Evolutionary conservation across 768 basidiomycete species (phyloP), one percentile per base, ranked within the genome.

Genomic region (Thelephora aurantiotincta): DNA sequence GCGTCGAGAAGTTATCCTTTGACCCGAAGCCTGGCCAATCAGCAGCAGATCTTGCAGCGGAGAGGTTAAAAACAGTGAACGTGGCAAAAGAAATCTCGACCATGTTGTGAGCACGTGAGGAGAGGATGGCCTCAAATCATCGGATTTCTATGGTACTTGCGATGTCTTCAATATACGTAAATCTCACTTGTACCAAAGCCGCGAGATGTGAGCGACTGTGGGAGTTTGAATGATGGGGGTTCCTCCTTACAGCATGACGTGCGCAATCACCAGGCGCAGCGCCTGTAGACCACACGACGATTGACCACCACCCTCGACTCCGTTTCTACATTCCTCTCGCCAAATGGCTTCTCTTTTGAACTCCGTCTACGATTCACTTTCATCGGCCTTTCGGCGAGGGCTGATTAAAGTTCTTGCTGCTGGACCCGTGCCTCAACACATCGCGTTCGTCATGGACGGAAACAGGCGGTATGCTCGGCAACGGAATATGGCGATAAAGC

Each of bases 391-490:
- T 52, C 26, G 26, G 9, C 26, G 26, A 30, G 26, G 26, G 9
- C 58, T 91, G 20, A 69, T 93, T 42, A 65, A 65, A 50, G 64
- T 91, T 16, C 73, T 99, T 41, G 68, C 82, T 0, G 70, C 83
- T 2, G 93, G 92, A 0, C 93, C 94, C 0, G 72, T 93, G 7
- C 96, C 96, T 0, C 63, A 68, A 37, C 96, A 99, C 67, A 75
- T 98, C 23, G 92, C 86, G 2, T 93, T 99, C 60, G 81, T 94
- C 22, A 93, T 99, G 91, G 96, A 99, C 58, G 96, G 96, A 3
- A 97, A 98, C 61, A 70, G 96, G 46, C 72, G 96, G 11, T 94
- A 87, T 58, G 93, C 96, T 1, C 71, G 88, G 61, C 64, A 68
- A 54, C 65, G 74, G 18, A 75, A 79, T 13, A 74, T 78, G 61